Conservation (phyloP, 352 stramenopile species). For the Globisporangium echinulatum region DNA sequence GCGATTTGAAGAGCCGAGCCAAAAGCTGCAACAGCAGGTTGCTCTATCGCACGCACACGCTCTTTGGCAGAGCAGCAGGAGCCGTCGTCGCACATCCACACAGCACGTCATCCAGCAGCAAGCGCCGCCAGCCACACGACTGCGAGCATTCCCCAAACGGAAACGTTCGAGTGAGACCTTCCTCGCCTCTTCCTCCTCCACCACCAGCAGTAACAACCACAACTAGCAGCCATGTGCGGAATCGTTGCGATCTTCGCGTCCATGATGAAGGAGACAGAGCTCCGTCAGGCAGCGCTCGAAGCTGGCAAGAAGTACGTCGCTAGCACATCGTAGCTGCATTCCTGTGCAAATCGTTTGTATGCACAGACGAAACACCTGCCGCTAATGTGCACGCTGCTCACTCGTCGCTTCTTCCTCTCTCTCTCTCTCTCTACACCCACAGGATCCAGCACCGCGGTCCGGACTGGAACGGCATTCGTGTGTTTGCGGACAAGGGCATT, state of each 20-base stretch:
- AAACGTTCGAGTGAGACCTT: neutral
- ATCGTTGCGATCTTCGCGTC: slow-evolving; percentile 98
- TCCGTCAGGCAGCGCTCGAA: slow-evolving; percentile 92
- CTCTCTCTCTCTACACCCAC: neutral
- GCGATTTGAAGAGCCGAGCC: no score
- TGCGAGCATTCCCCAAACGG: slow-evolving; percentile 6
- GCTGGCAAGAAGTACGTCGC: slow-evolving; percentile 84
- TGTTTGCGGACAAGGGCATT: slow-evolving; percentile 68
- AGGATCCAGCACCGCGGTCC: slow-evolving; percentile 95
- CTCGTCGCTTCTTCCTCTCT: neutral
- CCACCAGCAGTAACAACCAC: neutral
- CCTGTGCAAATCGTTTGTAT: slow-evolving; percentile 1
- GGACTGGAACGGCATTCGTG: slow-evolving; percentile 93
- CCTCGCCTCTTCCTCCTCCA: neutral
- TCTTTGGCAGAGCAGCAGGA: neutral
- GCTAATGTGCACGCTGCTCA: no score
- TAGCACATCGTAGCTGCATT: neutral
- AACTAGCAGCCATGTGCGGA: slow-evolving; percentile 87
- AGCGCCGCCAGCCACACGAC: slow-evolving; percentile 1
- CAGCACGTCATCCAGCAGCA: neutral
- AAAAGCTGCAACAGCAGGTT: no score
- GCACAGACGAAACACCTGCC: no score
- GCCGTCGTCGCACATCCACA: no score
- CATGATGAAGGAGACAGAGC: slow-evolving; percentile 88
- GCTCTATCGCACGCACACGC: no score